These are phyloP conservation scores for Peronospora farinosa DNA, from an alignment of 352 stramenopile species.

Conservation along the genomic window DNA sequence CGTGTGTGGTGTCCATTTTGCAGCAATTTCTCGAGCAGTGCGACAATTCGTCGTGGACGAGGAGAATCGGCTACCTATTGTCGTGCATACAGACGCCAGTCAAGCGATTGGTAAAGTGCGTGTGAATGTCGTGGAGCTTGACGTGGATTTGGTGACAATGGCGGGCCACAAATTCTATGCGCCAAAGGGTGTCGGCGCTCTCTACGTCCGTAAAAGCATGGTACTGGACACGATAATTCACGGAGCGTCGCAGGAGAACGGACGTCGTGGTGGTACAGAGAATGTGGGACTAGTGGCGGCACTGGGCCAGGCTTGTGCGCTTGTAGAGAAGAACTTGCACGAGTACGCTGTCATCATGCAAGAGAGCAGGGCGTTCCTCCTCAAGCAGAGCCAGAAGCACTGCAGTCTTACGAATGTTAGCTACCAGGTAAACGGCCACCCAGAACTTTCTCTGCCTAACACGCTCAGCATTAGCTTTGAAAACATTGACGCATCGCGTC, in stretches of 20 bases:
- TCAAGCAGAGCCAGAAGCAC: conserved; percentile 48
- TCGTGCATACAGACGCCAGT: conserved; percentile 96
- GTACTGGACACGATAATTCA: conserved; percentile 76
- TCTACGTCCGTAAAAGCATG: conserved; percentile 60
- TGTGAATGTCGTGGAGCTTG: conserved; percentile 70
- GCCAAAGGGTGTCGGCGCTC: conserved; percentile 87
- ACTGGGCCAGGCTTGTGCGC: conserved; percentile 81
- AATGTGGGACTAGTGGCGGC: conserved; percentile 93
- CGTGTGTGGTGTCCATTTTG: conserved; percentile 92
- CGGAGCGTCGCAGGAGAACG: conserved; percentile 89
- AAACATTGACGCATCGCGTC: conserved; percentile 66
- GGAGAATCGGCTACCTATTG: conserved; percentile 41
- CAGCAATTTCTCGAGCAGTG: conserved; percentile 67
- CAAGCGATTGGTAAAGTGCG: conserved; percentile 94
- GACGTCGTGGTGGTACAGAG: conserved; percentile 92
- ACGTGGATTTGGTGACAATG: conserved; percentile 93
- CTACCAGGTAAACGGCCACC: conserved; percentile 84
- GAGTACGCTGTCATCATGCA: conserved; percentile 68
- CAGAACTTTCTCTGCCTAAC: conserved; percentile 88
- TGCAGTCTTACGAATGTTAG: conserved; percentile 39
- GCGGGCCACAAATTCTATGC: conserved; percentile 97
- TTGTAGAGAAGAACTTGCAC: conserved; percentile 65
- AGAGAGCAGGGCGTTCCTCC: conserved; percentile 43
- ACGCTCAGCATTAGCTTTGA: conserved; percentile 94
- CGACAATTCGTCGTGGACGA: conserved; percentile 28